A percentile compares a stretch with the other conserved stretches of the same genome.
Conservation (phyloP, 371 early-diverging fungal genomes). For the Mortierella sp. region DNA sequence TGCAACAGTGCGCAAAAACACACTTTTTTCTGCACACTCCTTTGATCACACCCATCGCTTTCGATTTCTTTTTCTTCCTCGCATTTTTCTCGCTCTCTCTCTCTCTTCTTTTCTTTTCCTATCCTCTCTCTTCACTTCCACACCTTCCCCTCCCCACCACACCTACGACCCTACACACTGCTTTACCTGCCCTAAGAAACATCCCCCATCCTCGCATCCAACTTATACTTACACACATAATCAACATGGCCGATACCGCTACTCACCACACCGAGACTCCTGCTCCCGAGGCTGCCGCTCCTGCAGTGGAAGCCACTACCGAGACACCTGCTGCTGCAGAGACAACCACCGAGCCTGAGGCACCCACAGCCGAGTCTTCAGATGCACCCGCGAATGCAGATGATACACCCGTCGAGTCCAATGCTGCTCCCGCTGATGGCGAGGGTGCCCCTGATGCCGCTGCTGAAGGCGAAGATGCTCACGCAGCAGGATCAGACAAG, state of each 20-base stretch:
- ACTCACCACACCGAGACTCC: slow-evolving; percentile 18
- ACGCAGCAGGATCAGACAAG: slow-evolving; percentile 39
- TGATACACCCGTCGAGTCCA: slow-evolving; percentile 15
- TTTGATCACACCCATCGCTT: background rate
- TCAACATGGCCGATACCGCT: slow-evolving; percentile 39
- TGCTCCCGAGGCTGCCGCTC: slow-evolving; percentile 9
- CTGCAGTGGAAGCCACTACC: no score
- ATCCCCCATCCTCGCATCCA: background rate
- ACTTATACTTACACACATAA: background rate
- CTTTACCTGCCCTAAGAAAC: background rate
- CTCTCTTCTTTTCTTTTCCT: slow-evolving; percentile 3
- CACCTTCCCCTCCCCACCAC: background rate
- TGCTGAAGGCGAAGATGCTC: slow-evolving; percentile 15
- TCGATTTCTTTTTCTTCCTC: background rate
- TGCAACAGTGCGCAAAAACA: no score
- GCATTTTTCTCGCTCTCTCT: background rate
- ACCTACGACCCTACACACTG: background rate
- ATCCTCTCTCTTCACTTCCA: background rate
- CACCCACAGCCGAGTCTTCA: slow-evolving; percentile 42
- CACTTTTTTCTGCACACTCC: background rate
- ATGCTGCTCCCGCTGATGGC: slow-evolving; percentile 14
- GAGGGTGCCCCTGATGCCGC: slow-evolving; percentile 3
- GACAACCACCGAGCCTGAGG: slow-evolving; percentile 13
- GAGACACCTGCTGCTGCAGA: no score
- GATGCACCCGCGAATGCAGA: slow-evolving; percentile 45